Base-by-base conservation (phyloP, 2,329 filamentous ascomycete genomes). In the Eurotiales sp. region DNA sequence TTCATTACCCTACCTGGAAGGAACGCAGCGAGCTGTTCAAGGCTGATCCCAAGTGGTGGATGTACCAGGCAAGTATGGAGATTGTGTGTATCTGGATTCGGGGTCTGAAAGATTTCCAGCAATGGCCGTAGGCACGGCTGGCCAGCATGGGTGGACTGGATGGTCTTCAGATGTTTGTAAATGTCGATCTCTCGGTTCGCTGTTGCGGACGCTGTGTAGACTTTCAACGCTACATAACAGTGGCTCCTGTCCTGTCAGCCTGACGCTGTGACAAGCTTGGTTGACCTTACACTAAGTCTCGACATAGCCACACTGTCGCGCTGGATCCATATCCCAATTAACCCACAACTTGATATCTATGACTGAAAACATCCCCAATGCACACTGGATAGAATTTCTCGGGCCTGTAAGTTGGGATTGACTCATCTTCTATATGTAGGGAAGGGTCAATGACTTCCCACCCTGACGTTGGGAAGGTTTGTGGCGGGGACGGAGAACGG, bases 41-140 rank as follows among this genome's bases (percentile, higher is more conserved):
- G 57, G 60, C 67, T 77, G 41, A 75, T 71, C 62, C 69, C 72
- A 17, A 78, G 61, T 10, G 72, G 74, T 4, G 62, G 64, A 61
- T 70, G 68, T 11, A 72, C 64, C 6, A 72, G 64, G 32, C 69
- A 72, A 36, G 46, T 56, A 57, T 72, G 65, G 12, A 15, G 21
- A 50, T 37, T 25, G 10, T 44, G 14, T 21, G 11, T 19, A 36
- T 46, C 11, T 15, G 39, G 51, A 22, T 40, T 46, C 19, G 14
- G 11, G 11, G 21, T 21, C 10, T 49, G 12, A 23, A 52, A 52
- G 8, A 10, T 19, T 5, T 47, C 50, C 5, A 52, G 25, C 21
- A 52, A 42, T 12, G 22, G 21, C 21, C 34, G 22, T 2, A 75
- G 53, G 12, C 54, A 52, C 6, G 51, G 50, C 11, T 55, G 59